Conservation (phyloP, 345 rosid genomes). For the Eutrema heterophyllum region DNA sequence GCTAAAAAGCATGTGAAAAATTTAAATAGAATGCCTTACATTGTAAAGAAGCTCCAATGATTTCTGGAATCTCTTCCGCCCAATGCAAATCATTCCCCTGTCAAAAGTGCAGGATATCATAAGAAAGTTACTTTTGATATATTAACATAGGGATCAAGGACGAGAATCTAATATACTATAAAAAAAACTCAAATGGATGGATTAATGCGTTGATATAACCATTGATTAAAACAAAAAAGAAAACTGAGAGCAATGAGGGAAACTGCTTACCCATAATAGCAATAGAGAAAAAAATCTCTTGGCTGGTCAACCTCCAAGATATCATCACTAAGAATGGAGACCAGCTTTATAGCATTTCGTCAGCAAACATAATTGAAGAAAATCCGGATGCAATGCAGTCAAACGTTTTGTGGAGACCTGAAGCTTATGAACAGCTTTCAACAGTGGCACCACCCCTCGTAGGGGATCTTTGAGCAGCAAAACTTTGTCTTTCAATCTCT, state of each 20-base stretch:
- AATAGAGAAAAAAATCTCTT: conserved; percentile 79
- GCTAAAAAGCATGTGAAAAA: conserved; percentile 6
- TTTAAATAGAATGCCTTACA: conserved; percentile 32
- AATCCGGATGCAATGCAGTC: conserved; percentile 85
- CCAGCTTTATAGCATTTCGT: conserved; percentile 77
- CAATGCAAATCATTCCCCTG: conserved; percentile 97
- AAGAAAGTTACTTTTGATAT: neutral
- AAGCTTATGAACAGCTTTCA: conserved; percentile 64
- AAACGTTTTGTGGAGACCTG: conserved; percentile 66
- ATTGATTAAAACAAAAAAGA: neutral
- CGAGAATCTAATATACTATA: neutral
- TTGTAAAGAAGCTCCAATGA: conserved; percentile 92
- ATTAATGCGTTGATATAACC: neutral
- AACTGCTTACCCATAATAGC: conserved; percentile 79
- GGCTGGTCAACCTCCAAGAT: conserved; percentile 87
- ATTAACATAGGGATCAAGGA: neutral
- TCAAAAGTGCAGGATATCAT: conserved; percentile 3
- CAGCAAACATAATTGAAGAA: conserved; percentile 78
- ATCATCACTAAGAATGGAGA: conserved; percentile 73
- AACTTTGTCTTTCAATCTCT: conserved; percentile 77
- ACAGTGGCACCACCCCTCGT: conserved; percentile 72
- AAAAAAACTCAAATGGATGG: neutral
- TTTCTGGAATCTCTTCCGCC: conserved; percentile 69
- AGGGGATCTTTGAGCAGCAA: conserved; percentile 55
- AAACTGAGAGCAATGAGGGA: conserved; percentile 12